Evolutionary conservation across 2,329 filamentous ascomycete species (phyloP).

Genomic region (Lasiodiplodia hormozganensis): DNA sequence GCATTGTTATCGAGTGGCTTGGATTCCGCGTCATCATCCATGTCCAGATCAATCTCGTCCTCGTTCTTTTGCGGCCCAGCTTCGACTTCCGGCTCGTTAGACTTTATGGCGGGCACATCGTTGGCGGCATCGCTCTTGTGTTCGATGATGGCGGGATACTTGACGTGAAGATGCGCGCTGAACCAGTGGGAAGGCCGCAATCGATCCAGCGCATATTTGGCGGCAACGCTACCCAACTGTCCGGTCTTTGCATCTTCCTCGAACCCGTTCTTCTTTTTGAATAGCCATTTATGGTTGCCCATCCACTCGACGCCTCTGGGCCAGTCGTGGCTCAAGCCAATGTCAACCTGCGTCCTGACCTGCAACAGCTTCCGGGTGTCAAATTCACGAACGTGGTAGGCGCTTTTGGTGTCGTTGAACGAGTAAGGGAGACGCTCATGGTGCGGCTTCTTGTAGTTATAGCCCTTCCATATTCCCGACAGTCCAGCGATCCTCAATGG

Average conservation of each 20-base stretch:
- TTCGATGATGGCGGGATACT: conserved; percentile 72
- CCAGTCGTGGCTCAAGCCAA: conserved; percentile 97
- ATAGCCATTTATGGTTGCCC: conserved; percentile 74
- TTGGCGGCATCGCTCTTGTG: conserved; percentile 48
- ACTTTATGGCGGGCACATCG: not conserved
- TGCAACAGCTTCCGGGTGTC: conserved; percentile 91
- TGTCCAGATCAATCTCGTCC: conserved; percentile 66
- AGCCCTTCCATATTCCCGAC: conserved; percentile 94
- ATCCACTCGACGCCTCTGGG: conserved; percentile 80
- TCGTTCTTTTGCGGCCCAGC: conserved; percentile 57
- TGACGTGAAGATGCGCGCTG: conserved; percentile 86
- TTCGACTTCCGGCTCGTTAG: conserved; percentile 3
- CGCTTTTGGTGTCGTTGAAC: conserved; percentile 74
- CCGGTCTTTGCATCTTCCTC: conserved; percentile 76
- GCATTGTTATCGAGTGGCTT: conserved; percentile 64
- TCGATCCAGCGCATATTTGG: conserved; percentile 79
- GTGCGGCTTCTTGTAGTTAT: conserved; percentile 84
- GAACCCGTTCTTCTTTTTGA: conserved; percentile 76
- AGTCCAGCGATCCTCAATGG: conserved; percentile 86
- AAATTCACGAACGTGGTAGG: conserved; percentile 89
- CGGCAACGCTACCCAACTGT: conserved; percentile 79
- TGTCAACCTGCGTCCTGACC: conserved; percentile 84
- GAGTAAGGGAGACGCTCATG: conserved; percentile 87
- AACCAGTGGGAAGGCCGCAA: conserved; percentile 90
- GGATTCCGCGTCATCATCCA: conserved; percentile 44